Evolutionary conservation across 169 alveolate genomes (phyloP), one percentile per base, ranked within the genome.

Genomic region (Hepatocystis sp.): DNA sequence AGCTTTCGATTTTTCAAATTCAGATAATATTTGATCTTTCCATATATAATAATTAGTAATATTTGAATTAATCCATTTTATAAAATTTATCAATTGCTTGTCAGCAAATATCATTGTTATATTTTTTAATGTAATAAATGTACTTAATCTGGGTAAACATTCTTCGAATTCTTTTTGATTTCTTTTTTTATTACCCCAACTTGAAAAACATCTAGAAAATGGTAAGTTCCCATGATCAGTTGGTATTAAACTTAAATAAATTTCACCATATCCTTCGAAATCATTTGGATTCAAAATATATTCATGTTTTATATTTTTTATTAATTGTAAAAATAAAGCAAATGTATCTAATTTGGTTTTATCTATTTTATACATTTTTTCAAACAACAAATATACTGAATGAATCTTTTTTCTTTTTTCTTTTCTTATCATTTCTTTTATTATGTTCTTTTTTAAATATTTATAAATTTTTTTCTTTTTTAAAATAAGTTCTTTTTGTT

Each of bases 151-250:
- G 8, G 89, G 89, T 49, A 81, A 56, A 21, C 89, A 81, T 28
- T 81, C 89, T n/a, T 81, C 84, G 30, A 61, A 81, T 55, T 81
- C 89, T 10, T 81, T 64, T 60, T 32, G 47, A 19, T 84, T 63
- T 81, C 89, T 81, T 36, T 58, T 81, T 61, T 81, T 60, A 13
- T 47, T 81, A 42, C 89, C 89, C 89, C 89, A 81, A 44, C 61
- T 36, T 23, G 89, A 81, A 66, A 81, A 81, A 53, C 89, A 81
- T 21, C 89, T 65, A 32, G 89, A 63, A 81, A 81, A 81, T 10
- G 89, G 89, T 21, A 61, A 61, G 3, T 65, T 44, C 1, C 89
- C 89, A 81, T 81, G 89, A 55, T 81, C 89, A 5, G 84, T 81
- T 10, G 89, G 89, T 32, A 81, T 81, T 53, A 81, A 63, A 36